Evolutionary conservation across 176 grass and related monocot genomes (phyloP), one percentile per base, ranked within the genome.

Genomic region (Miscanthus lutarioriparius): DNA sequence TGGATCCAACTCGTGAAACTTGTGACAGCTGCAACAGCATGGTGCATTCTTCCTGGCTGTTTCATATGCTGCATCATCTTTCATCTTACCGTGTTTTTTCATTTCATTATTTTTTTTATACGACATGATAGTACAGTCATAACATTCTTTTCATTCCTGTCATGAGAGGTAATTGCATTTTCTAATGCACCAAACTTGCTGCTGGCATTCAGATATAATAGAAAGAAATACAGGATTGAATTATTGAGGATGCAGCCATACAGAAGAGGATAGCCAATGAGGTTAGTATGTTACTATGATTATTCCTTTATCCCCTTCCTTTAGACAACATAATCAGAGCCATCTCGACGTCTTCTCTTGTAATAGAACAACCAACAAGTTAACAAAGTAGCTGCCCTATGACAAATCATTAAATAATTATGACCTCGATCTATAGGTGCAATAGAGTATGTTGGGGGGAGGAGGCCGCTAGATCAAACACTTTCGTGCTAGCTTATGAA

Each of bases 301-400:
- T 79, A 74, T 89, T 82, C 76, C 59, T 80, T 80, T 80, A 66
- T 79, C 75, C 64, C 75, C 64, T 54, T 90, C n/a, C 38, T 67
- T 67, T 79, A 70, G 80, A 87, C 85, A 87, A 87, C 85, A 87
- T 87, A 83, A 83, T 89, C 83, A 83, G 79, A 86, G 73, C 90
- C 76, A 77, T 63, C 22, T 64, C 51, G 63, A 72, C 83, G 38
- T 79, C 87, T 89, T 92, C 84, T 86, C 49, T 92, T 92, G 90
- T 88, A 83, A 89, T 37, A 76, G 87, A 86, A 88, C 66, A 88
- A 85, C 59, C 67, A 85, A 78, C 43, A 67, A 69, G 66, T 30
- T 84, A 85, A 65, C 70, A 86, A 75, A 49, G 10, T 32, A 59
- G 51, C 54, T 75, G 74, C 68, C 74, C 59, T 80, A 13, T 77